Conservation (phyloP, 495 filamentous ascomycete genomes). For the Aspergillus saccharolyticus region DNA sequence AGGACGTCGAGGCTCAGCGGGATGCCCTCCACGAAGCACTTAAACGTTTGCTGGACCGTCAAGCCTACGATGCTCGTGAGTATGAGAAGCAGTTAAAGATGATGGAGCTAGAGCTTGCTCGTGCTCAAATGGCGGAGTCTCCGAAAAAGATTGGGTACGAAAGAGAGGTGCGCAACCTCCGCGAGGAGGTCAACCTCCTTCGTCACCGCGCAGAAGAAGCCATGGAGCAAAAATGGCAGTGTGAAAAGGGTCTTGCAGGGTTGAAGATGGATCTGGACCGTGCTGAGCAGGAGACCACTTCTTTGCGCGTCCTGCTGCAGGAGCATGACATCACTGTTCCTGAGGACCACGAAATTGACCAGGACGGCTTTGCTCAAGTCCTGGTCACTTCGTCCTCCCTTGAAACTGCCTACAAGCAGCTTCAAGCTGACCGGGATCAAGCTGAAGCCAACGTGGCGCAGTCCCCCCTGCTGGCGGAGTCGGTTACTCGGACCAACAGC, state of each 20-base stretch:
- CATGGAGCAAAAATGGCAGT: slow-evolving; percentile 92
- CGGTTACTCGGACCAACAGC: slow-evolving; percentile 70
- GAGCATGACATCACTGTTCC: slow-evolving; percentile 80
- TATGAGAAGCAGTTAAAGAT: slow-evolving; percentile 69
- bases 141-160: slow-evolving; percentile 75
- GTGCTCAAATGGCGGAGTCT: slow-evolving; percentile 58
- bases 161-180: slow-evolving; percentile 69
- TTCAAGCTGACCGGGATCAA: slow-evolving; percentile 73
- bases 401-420: slow-evolving; percentile 70
- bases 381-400: slow-evolving; percentile 67
- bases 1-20: slow-evolving; percentile 88
- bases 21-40: slow-evolving; percentile 86
- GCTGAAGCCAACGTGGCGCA: slow-evolving; percentile 58
- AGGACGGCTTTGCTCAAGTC: slow-evolving; percentile 44
- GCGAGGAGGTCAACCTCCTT: slow-evolving; percentile 78
- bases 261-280: slow-evolving; percentile 97
- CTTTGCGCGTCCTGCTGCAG: slow-evolving; percentile 70
- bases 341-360: slow-evolving; percentile 34
- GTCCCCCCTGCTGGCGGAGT: slow-evolving; percentile 59
- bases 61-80: slow-evolving; percentile 74
- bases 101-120: slow-evolving; percentile 74
- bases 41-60: slow-evolving; percentile 79
- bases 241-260: slow-evolving; percentile 86
- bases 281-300: slow-evolving; percentile 84
- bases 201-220: slow-evolving; percentile 90